Conservation (phyloP, 129 eudicot species). For the Cynara cardunculus region DNA sequence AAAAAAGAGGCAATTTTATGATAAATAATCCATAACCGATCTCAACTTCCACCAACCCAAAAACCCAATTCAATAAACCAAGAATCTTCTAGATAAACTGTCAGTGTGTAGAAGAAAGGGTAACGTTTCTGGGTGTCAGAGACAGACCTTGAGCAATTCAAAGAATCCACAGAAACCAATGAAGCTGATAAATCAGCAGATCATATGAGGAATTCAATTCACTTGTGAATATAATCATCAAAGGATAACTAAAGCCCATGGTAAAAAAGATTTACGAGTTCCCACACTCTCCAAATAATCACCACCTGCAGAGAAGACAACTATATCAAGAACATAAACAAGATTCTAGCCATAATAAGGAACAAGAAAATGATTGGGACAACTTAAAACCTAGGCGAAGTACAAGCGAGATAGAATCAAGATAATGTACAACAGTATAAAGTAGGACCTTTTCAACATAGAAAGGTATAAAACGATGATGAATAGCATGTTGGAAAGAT, state of each 20-base stretch:
- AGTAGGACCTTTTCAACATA: conserved; percentile 3
- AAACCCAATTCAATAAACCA: conserved; percentile 3
- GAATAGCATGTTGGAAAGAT: neutral
- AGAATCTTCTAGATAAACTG: conserved; percentile 28
- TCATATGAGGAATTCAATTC: conserved; percentile 29
- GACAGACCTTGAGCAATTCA: conserved; percentile 48
- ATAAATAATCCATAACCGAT: conserved; percentile 11
- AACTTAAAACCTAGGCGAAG: conserved; percentile 15
- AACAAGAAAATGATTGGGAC: conserved; percentile 1
- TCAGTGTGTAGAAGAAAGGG: conserved; percentile 12
- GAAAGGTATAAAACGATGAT: conserved; percentile 1
- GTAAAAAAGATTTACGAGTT: conserved; percentile 20
- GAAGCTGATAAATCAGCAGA: conserved; percentile 50
- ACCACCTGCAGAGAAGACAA: conserved; percentile 25
- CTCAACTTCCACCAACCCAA: conserved; percentile 22
- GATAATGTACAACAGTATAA: conserved; percentile 13
- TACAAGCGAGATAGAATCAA: conserved; percentile 11
- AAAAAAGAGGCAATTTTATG: conserved; percentile 1
- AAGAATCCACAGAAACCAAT: conserved; percentile 37
- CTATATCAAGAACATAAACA: conserved; percentile 14
- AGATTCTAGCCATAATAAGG: neutral
- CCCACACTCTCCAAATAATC: conserved; percentile 29
- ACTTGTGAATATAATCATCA: conserved; percentile 46
- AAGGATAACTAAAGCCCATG: conserved; percentile 7
- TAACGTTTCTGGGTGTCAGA: conserved; percentile 17